phyloP scores from a whole-genome alignment of 495 filamentous ascomycete species.

The Penicillium pancosmium region DNA sequence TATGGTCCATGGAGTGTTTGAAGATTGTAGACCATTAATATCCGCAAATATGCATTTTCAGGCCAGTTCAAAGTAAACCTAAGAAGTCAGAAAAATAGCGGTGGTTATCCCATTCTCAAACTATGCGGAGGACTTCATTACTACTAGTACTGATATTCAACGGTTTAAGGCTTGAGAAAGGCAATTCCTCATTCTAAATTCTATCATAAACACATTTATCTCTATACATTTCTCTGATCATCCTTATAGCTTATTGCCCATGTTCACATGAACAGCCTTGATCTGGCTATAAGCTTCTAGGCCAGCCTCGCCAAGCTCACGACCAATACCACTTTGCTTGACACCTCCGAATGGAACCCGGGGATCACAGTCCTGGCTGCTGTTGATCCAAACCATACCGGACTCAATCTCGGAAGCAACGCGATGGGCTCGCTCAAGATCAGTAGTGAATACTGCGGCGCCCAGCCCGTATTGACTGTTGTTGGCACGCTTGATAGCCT shows the following conservation, averaged over 20 bases:
- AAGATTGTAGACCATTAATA: too few relatives aligned
- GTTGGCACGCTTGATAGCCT: constrained; percentile 81
- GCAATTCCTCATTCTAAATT: neutral
- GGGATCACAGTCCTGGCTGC: constrained; percentile 70
- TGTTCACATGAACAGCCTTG: constrained; percentile 81
- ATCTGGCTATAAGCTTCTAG: constrained; percentile 75
- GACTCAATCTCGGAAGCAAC: constrained; percentile 83
- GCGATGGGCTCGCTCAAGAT: constrained; percentile 77
- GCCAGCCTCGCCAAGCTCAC: constrained; percentile 84
- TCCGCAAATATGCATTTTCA: too few relatives aligned
- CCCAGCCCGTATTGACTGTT: constrained; percentile 86
- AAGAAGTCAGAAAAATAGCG: too few relatives aligned
- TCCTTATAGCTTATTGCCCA: constrained; percentile 47
- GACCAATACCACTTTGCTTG: constrained; percentile 91
- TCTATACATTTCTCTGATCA: neutral
- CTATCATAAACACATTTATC: constrained; percentile 2
- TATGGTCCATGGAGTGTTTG: too few relatives aligned
- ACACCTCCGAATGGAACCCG: constrained; percentile 88
- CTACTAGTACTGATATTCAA: neutral
- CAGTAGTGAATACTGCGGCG: constrained; percentile 80
- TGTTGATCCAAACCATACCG: constrained; percentile 97
- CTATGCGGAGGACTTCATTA: neutral
- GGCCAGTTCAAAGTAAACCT: too few relatives aligned
- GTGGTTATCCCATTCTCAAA: neutral
- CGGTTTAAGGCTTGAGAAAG: neutral